Evolutionary conservation across 108 stramenopile species (phyloP), one percentile per base, ranked within the genome.

Genomic region (Nitzschia sp.): DNA sequence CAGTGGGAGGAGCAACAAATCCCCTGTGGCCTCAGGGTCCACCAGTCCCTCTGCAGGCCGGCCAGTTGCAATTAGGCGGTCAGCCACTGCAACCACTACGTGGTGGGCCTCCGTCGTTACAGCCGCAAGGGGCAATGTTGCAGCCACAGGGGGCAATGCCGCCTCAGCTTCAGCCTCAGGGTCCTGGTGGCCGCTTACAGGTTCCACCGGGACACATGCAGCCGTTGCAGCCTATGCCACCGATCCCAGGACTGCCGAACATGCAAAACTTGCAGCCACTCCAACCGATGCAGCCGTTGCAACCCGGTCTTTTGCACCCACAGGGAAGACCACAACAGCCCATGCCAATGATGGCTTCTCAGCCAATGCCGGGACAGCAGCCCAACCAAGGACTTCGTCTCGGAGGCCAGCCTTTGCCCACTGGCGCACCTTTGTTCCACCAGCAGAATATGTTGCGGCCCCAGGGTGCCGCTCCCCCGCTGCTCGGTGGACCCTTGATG

Each of bases 31-130:
- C 56, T 8, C 56, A 57, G 21, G 56, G 56, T 13, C 13, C 2
- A 28, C 27, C 28, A 29, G 5, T 29, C 5, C 56, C 56, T 18
- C 56, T 32, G n/a, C 13, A 5, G 27, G n/a, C 9, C 8, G 9
- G 9, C 6, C 56, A 57, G n/a, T 13, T 32, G 28, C 56, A 57
- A 18, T 29, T 31, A 29, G 28, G 28, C 8, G 30, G 28, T 23
- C 74, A 55, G 19, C 57, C 56, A 11, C 36, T 64, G 42, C 69
- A 70, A 46, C 45, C 59, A 2, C 54, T 60, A 6, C 76, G 64
- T 38, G 31, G 71, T 27, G 28, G 36, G 28, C 47, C 24, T 11
- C 56, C 72, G 6, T 28, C 57, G 17, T 34, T 78, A 54, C 74
- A 59, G 66, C 68, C 72, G 49, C 54, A 60, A 4, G 49, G 49